Evolutionary conservation across 208 protist species (phyloP), one percentile per base, ranked within the genome.

Genomic region (Trypanosomatidae sp.): DNA sequence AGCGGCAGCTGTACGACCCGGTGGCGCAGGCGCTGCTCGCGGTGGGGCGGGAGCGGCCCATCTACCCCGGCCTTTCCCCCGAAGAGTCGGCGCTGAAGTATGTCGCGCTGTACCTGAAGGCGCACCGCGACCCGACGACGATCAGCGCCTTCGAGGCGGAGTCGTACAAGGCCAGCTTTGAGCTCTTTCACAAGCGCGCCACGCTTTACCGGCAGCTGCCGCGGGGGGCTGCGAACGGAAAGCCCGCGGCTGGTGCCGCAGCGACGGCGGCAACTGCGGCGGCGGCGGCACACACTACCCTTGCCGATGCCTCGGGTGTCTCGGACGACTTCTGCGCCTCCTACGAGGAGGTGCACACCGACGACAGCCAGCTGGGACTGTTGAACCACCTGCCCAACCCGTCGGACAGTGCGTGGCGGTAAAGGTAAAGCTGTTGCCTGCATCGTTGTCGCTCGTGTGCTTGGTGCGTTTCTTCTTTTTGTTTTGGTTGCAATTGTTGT

Each of bases 11-110:
- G 22, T 97, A 97, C 84, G 94, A 98, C 59, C 76, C 89, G 39
- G 77, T 96, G 9, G 91, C 91, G 17, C 71, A 80, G 52, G 94
- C 94, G 2, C 82, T 97, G 77, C 74, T 97, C 25, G 94, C 85
- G 2, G 92, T 93, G 13, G 84, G 73, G 3, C 71, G 77, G 43
- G 76, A 79, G 55, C 86, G 92, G 41, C 94, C 94, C 39, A 84
- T 82, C 59, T 98, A 95, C 82, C 91, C 91, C 1, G 92, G 91
- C 3, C 86, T 95, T 25, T 84, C 91, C 13, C 44, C 82, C 15
- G 89, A 96, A 78, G 88, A 96, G 77, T 97, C 92, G 12, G 94
- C 91, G 15, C 79, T 97, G 22, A 95, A 95, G 79, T 97, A 85
- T 75, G 82, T 98, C 0, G 92, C 92, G 13, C 79, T 96, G 17